Percentiles rank a stretch among this genome's conserved stretches.
phyloP scores from a whole-genome alignment of 306 rosid species.

The Trifolium fragiferum region DNA sequence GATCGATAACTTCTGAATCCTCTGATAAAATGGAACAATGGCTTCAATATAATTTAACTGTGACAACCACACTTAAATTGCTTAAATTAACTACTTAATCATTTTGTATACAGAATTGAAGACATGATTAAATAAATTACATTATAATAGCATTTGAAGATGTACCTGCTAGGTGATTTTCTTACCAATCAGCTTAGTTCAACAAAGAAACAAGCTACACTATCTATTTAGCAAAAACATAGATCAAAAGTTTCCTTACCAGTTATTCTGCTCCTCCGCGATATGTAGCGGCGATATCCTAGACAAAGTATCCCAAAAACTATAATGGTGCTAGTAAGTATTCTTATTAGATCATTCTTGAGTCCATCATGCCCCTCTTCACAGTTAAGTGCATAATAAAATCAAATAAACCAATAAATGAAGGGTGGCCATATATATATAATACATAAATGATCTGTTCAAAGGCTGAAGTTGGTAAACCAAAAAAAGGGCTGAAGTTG shows the following conservation, averaged over 20 bases:
- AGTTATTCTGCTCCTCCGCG: not conserved
- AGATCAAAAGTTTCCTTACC: conserved; percentile 22
- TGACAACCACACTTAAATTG: too few species aligned
- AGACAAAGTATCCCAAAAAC: not conserved
- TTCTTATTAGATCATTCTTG: conserved; percentile 10
- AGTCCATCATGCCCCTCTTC: not conserved
- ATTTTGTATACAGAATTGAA: too few species aligned
- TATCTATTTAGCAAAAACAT: not conserved
- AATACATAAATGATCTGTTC: too few species aligned
- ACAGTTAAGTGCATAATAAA: not conserved
- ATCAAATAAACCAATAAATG: conserved; percentile 5
- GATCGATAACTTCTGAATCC: conserved; percentile 17
- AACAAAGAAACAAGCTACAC: not conserved
- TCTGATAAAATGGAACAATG: conserved; percentile 4
- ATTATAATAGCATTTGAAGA: too few species aligned
- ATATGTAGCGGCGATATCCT: conserved; percentile 6
- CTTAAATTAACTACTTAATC: too few species aligned
- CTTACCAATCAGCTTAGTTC: not conserved
- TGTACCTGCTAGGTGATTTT: too few species aligned
- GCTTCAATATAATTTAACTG: not conserved
- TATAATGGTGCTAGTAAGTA: not conserved
- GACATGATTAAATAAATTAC: too few species aligned
- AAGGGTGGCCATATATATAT: not conserved
- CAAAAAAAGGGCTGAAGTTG: too few species aligned
- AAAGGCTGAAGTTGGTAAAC: too few species aligned